A percentile compares a stretch with the other conserved stretches of the same genome.
These are phyloP conservation scores for Acacia confusa DNA, from an alignment of 306 rosid genomes.

Conservation along the genomic window DNA sequence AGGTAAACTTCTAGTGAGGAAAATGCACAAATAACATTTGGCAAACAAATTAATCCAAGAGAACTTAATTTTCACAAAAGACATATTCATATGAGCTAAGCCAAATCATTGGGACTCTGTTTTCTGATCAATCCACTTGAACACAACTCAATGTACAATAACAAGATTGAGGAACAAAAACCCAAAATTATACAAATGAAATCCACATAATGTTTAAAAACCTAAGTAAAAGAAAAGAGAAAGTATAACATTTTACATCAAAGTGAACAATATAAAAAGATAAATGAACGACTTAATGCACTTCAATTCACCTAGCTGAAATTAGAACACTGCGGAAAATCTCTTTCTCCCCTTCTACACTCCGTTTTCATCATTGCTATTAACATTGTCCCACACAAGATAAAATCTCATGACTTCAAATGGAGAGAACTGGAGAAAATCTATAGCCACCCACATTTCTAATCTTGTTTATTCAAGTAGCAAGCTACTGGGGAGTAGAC, in stretches of 20 bases:
- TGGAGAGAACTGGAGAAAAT: background rate
- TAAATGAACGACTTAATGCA: background rate
- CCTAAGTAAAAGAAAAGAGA: background rate
- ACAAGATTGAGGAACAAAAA: background rate
- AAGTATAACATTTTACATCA: background rate
- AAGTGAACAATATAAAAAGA: background rate
- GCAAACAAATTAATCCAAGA: constrained; percentile 13
- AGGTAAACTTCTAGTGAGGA: constrained; percentile 18
- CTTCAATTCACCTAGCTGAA: background rate
- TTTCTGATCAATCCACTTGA: constrained; percentile 10
- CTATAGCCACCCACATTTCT: background rate
- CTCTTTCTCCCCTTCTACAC: background rate
- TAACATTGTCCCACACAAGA: background rate
- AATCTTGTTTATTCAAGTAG: background rate
- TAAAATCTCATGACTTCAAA: background rate
- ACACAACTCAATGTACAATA: background rate
- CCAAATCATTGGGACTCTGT: background rate
- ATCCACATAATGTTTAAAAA: background rate
- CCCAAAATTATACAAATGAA: background rate
- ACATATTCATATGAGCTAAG: background rate
- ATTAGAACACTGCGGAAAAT: background rate
- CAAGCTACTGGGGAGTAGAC: background rate
- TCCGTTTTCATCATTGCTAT: background rate
- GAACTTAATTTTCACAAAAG: background rate
- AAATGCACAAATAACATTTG: constrained; percentile 3